Evolutionary conservation across 345 rosid species (phyloP), one percentile per base, ranked within the genome.

Genomic region (Angophora floribunda): DNA sequence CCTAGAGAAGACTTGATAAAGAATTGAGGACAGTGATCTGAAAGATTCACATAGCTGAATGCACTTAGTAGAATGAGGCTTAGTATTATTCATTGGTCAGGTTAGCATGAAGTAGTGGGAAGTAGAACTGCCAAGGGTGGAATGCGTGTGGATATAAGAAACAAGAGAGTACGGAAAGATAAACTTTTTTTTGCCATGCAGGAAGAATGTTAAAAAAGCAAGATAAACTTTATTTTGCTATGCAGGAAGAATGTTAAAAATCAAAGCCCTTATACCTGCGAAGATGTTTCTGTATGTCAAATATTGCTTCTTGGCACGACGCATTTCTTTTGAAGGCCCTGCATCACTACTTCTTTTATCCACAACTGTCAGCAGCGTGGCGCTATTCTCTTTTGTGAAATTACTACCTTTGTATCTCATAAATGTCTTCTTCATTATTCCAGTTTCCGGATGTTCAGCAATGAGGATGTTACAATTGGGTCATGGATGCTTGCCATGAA

Each of bases 401-500:
- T 7, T 19, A 19, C 82, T 75, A 41, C 49, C 13, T 41, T 41
- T 75, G 49, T 75, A 41, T 6, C 47, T 75, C 45, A 41, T 75
- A 12, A 41, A 19, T 75, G 82, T 75, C 82, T 44, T 75, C 49
- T 75, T 75, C 41, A 75, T 44, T 75, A 44, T 75, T 75, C 82
- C 95, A 97, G 99, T 90, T 96, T 96, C 87, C 95, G 99, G 92
- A 96, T 96, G 99, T 97, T 97, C 91, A 97, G 99, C 94, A 96
- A 97, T 50, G 99, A 97, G 91, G 99, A 96, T 91, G 99, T 96
- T 87, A 97, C 99, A 32, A 96, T 97, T 57, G 99, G 98, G 87
- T 93, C 99, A 86, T 97, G 99, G 99, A 97, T 97, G 98, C 96
- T 97, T 85, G 98, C 99, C 90, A 97, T 97, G 98, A 97, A 97